Evolutionary conservation across 73 alveolate species (phyloP), one percentile per base, ranked within the genome.

Genomic region (Paramecium tetraurelia): DNA sequence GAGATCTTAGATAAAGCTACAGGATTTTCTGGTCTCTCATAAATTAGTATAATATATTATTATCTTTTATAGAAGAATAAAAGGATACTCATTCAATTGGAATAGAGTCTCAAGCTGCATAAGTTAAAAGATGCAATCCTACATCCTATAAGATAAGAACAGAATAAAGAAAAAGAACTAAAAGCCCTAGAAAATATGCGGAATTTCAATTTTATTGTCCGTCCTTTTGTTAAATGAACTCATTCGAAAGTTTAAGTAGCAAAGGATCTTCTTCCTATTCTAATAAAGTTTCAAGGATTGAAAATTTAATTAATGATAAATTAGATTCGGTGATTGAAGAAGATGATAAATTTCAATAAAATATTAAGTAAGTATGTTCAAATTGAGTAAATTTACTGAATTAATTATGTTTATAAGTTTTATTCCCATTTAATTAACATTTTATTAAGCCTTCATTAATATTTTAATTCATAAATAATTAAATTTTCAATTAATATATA

Each of bases 171-270:
- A 75, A 75, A 41, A 75, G 87, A 18, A 75, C 87, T 5, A 75
- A 41, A 36, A 75, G 87, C 10, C 87, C 87, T 0, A 75, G 87
- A 75, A 75, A 75, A 41, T 75, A 80, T 80, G 90, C 90, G 2
- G 90, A 80, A 16, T 22, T 46, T 41, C 6, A 41, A 41, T 80
- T 80, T 20, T 80, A 80, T 35, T 48, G 33, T 27, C 90, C 90
- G 0, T 80, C 90, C 16, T 80, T 80, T 72, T 72, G 86, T 33
- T 38, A 72, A 43, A 72, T 36, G 57, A 35, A 40, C 12, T 72
- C 59, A 6, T 72, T 36, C 14, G 86, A 72, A 72, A 36, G 59
- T 72, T 35, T 29, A 29, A 38, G 59, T 18, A 36, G 59, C 2
- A 72, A 38, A 36, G n/a, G 36, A 36, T 53, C 69, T 18, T 72